Evolutionary conservation across 2,329 filamentous ascomycete species (phyloP).

Genomic region (Alternaria sp.): DNA sequence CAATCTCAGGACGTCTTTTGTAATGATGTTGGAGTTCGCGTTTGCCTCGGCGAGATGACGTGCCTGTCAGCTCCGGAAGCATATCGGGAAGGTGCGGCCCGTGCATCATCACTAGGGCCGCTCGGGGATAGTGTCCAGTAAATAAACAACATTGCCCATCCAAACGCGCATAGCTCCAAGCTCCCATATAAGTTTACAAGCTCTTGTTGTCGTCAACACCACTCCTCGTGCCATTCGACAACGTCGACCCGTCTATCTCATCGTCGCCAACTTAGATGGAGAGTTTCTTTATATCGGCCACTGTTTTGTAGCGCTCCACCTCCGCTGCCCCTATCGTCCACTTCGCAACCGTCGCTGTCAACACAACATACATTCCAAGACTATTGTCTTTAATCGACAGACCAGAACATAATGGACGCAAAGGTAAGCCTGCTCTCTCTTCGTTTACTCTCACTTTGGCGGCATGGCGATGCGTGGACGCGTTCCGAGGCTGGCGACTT

Average conservation of each 20-base stretch:
- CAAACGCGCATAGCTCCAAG: slow-evolving; percentile 20
- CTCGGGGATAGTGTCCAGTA: slow-evolving; percentile 9
- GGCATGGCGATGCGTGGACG: slow-evolving; percentile 1
- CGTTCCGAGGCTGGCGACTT: slow-evolving; percentile 4
- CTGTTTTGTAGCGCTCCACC: slow-evolving; percentile 43
- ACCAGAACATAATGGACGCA: slow-evolving; percentile 50
- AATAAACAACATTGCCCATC: slow-evolving; percentile 17
- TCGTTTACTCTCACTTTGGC: neutral
- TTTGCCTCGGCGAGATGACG: slow-evolving; percentile 22
- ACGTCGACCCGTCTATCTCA: slow-evolving; percentile 46
- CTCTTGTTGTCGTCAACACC: slow-evolving; percentile 34
- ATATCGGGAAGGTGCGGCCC: slow-evolving; percentile 6
- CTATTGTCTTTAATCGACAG: slow-evolving; percentile 26
- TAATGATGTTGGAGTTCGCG: slow-evolving; percentile 22
- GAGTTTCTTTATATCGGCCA: slow-evolving; percentile 47
- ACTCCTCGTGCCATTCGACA: slow-evolving; percentile 34
- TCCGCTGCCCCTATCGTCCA: slow-evolving; percentile 36
- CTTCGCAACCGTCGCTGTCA: slow-evolving; percentile 28
- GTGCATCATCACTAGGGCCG: slow-evolving; percentile 11
- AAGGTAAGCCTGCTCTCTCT: slow-evolving; percentile 45
- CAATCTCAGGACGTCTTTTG: slow-evolving; percentile 20
- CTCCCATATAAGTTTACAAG: slow-evolving; percentile 34
- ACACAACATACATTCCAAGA: slow-evolving; percentile 17
- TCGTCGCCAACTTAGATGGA: slow-evolving; percentile 50
- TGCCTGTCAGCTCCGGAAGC: neutral